phyloP scores from a whole-genome alignment of 2,329 filamentous ascomycete species.

The Paraconiothyrium brasiliense region DNA sequence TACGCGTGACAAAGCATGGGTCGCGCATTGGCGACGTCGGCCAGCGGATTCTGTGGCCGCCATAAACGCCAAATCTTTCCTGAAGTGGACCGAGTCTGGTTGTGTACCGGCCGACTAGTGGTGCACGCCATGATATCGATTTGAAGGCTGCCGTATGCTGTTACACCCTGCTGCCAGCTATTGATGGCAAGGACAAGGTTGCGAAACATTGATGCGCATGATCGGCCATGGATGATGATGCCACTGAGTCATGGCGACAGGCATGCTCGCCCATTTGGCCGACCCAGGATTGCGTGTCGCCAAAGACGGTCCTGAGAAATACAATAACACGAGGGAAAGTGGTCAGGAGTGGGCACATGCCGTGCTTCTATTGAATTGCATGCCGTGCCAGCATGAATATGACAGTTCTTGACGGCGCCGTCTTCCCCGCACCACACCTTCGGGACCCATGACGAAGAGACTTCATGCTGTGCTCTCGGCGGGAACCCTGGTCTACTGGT shows the following conservation, averaged over 20 bases:
- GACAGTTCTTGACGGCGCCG: neutral
- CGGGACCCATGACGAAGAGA: slow-evolving; percentile 1
- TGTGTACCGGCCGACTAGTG: neutral
- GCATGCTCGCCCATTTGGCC: slow-evolving; percentile 3
- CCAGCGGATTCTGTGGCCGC: neutral
- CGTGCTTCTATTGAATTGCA: slow-evolving; percentile 11
- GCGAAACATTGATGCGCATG: slow-evolving; percentile 14
- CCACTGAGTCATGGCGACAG: slow-evolving; percentile 9
- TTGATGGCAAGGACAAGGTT: slow-evolving; percentile 1
- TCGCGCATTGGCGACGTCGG: neutral
- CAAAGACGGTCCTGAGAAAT: neutral
- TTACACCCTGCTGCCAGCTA: slow-evolving; percentile 2
- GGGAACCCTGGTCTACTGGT: neutral
- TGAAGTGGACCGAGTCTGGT: neutral
- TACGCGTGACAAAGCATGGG: neutral
- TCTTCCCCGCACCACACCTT: slow-evolving; percentile 5
- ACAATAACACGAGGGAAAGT: neutral
- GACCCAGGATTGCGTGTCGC: neutral
- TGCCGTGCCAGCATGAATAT: slow-evolving; percentile 1
- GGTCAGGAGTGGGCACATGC: neutral
- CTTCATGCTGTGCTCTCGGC: slow-evolving; percentile 5
- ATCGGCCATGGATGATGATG: slow-evolving; percentile 8
- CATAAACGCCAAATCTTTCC: neutral
- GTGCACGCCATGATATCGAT: neutral
- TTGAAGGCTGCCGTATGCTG: neutral